Base-by-base conservation (phyloP, 768 basidiomycete genomes). In the Hebeloma cylindrosporum region DNA sequence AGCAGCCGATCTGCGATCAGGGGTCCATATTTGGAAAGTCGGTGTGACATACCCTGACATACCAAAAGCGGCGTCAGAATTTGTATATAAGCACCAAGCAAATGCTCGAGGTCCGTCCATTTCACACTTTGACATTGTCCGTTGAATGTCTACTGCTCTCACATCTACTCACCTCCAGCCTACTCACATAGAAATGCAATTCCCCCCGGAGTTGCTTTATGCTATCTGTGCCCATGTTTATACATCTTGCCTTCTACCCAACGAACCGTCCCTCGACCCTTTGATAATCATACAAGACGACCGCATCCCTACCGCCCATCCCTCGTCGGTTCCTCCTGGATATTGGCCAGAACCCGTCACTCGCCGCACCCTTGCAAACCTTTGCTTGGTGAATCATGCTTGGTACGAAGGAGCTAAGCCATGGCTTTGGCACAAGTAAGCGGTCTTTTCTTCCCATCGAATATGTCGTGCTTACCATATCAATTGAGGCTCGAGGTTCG, bases 331-430 rank as follows among this genome's bases (percentile, higher is more conserved):
- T 49, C 90, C 89, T 0, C 73, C 83, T 1, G 68, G 78, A 11
- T 76, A 79, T 59, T 88, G 82, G 81, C 68, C 85, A 0, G 89
- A 91, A 51, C 71, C 78, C 4, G 56, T 80, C 22, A 73, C 80
- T 18, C 79, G 89, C 9, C 72, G 65, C 45, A 83, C 90, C 0
- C 72, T 93, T 16, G 72, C 79, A 4, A 81, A 65, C 53, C 81
- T 92, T 32, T 88, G 85, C 56, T 77, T 88, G 49, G 88, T 90
- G 31, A 88, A 82, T 57, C 85, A 72, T 56, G 74, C 80, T 2
- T 92, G 87, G 85, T 80, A 82, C 58, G 77, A 80, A 21, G 90
- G 88, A 1, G 87, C 90, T n/a, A 85, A 84, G 54, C 89, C 89
- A 0, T 93, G 85, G 87, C 69, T 93, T 4, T 93, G 90, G 89